Evolutionary conservation across 73 alveolate species (phyloP), one percentile per base, ranked within the genome.

Genomic region (Paramecium sexaurelia): DNA sequence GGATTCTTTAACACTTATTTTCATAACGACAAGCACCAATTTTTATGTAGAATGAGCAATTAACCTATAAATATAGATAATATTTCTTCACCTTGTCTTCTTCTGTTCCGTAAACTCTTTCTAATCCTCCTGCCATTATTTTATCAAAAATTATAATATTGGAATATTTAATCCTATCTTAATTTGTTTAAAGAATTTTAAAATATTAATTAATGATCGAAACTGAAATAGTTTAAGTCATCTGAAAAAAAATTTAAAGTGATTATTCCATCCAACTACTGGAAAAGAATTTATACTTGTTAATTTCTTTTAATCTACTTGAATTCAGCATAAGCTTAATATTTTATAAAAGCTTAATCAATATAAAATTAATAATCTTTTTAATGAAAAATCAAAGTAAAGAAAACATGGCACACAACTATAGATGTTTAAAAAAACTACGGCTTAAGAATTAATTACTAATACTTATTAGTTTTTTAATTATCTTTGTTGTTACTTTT

Each of bases 21-120:
- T 99, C 99, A 89, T 99, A 99, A 73, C 99, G 55, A 95, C 99
- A 99, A 10, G 99, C 99, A n/a, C 99, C 99, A 66, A 99, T 99
- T 95, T 99, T 99, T 91, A 96, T 96, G 96, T 99, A 99, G 96
- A 99, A 99, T 75, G 99, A 99, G 91, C 99, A 99, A 94, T 98
- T 99, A 89, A 98, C 99, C 95, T 93, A 93, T 5, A 5, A 0
- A 6, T 3, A 10, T n/a, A 2, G 17, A 32, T 84, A 22, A 8
- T 32, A 33, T 85, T 68, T 51, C 9, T 3, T 51, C 15, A 92
- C 94, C 93, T 97, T 95, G 95, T 98, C 99, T 97, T 98, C 99
- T 91, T 99, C 99, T 61, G 99, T 98, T 86, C 99, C 99, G 92
- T 95, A 98, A 45, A 98, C 97, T 91, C 98, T 93, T 33, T 97